Evolutionary conservation across 2,329 filamentous ascomycete genomes (phyloP).

Genomic region (Rhynchosporium secalis): DNA sequence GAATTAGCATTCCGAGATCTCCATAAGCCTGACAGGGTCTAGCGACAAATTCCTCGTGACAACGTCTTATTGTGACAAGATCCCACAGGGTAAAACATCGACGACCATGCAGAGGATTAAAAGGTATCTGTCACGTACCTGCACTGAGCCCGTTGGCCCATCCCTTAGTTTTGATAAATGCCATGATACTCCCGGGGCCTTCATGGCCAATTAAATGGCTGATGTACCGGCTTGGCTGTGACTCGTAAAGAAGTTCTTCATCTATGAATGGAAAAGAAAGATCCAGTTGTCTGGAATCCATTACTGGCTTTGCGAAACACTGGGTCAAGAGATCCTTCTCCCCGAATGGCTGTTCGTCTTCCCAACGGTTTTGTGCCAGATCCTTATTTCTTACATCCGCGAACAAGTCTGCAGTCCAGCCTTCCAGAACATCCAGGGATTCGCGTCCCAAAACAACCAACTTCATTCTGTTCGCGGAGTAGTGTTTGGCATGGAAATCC

Average conservation of each 20-base stretch:
- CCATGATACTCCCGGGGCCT: slow-evolving; percentile 71
- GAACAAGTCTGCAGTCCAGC: slow-evolving; percentile 69
- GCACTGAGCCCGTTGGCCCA: slow-evolving; percentile 70
- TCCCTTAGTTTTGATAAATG: slow-evolving; percentile 70
- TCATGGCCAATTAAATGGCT: slow-evolving; percentile 74
- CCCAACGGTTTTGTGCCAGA: slow-evolving; percentile 65
- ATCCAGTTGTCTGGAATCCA: slow-evolving; percentile 66
- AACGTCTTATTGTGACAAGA: background rate
- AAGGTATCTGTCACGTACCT: slow-evolving; percentile 28
- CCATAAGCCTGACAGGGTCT: background rate
- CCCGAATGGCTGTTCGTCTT: slow-evolving; percentile 59
- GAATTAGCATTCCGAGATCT: slow-evolving; percentile 11
- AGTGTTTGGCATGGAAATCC: slow-evolving; percentile 69
- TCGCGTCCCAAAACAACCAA: slow-evolving; percentile 69
- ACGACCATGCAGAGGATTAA: background rate
- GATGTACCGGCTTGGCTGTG: slow-evolving; percentile 68
- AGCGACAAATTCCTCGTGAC: background rate
- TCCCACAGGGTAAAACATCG: background rate
- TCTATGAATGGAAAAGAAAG: slow-evolving; percentile 69
- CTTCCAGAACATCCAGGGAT: slow-evolving; percentile 64
- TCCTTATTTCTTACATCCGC: slow-evolving; percentile 67
- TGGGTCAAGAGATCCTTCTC: slow-evolving; percentile 62
- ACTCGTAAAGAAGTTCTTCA: slow-evolving; percentile 66
- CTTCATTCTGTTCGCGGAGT: slow-evolving; percentile 76
- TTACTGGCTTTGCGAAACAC: slow-evolving; percentile 71